A percentile compares a stretch with the other conserved stretches of the same genome.
Evolutionary conservation across 441 rosid species (phyloP).

Genomic region (Croton laevigatus): DNA sequence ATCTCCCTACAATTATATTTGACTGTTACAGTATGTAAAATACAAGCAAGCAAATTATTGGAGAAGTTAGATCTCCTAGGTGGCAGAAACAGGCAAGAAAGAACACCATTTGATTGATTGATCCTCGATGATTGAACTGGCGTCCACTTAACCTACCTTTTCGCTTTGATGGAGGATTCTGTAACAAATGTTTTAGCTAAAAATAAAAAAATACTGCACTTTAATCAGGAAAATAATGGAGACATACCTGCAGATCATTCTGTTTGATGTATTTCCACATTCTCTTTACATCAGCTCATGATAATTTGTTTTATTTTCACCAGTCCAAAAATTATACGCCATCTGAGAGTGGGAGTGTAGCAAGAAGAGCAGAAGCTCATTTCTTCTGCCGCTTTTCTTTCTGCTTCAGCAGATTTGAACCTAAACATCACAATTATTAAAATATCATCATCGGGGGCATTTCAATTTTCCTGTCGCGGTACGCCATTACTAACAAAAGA

Average conservation of each 20-base stretch:
- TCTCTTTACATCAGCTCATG: conserved; percentile 58
- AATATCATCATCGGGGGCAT: conserved; percentile 8
- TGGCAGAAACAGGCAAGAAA: not conserved
- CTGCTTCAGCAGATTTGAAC: conserved; percentile 36
- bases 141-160: not conserved
- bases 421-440: conserved; percentile 27
- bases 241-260: conserved; percentile 62
- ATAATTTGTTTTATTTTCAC: conserved; percentile 53
- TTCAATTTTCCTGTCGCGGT: not conserved
- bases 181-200: not conserved
- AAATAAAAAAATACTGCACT: not conserved
- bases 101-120: not conserved
- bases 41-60: not conserved
- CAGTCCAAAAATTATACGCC: conserved; percentile 57
- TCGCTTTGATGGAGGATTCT: not conserved
- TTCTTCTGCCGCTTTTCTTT: conserved; percentile 55
- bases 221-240: not conserved
- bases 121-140: not conserved
- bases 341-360: conserved; percentile 63
- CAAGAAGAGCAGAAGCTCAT: conserved; percentile 49
- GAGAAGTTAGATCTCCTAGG: not conserved
- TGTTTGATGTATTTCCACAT: conserved; percentile 74
- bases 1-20: not conserved
- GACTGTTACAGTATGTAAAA: not conserved
- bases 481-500: not conserved